Base-by-base conservation (phyloP, 169 alveolate genomes). In the Perkinsus marinus region DNA sequence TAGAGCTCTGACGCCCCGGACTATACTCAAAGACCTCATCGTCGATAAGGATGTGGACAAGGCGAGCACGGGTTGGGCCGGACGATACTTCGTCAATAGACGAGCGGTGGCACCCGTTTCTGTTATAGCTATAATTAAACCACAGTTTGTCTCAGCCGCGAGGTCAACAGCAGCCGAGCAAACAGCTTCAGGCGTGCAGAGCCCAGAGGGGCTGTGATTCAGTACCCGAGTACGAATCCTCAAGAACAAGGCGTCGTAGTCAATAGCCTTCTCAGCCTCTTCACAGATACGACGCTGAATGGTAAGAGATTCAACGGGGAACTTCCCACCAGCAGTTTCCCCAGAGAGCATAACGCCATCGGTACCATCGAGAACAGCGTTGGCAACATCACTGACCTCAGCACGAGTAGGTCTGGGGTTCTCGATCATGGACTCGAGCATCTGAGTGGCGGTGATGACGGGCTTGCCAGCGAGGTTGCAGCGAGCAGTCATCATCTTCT, bases 391-490 rank as follows among this genome's bases (percentile, higher is more conserved):
- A 16, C 98, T 93, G 79, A 97, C 99, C 93, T 98, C 92, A 9
- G 99, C 99, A 93, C 99, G 95, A 34, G 99, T 98, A 36, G 99
- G 99, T 92, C 97, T 92, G 17, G 98, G 98, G 68, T 97, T 95
- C 17, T 95, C 94, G 79, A 97, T 97, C 99, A 99, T 98, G 79
- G 99, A 96, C 94, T 97, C 99, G 92, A 98, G 95, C 99, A 99
- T 98, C 94, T 99, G 99, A 19, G 99, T 99, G 39, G 99, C 99
- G 39, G 97, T 97, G 46, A 99, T 96, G 37, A 97, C 98, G 30
- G 99, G 99, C 92, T 98, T 98, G 38, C 98, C 98, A 22, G 95
- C 95, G n/a, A 94, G 94, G 68, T 96, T 96, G 90, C 97, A 95
- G 30, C 57, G 96, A 47, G 96, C 94, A 68, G 97, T 97, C 97